Base-by-base conservation (phyloP, 1,284 basidiomycete species). In the Ceratobasidium sp. region DNA sequence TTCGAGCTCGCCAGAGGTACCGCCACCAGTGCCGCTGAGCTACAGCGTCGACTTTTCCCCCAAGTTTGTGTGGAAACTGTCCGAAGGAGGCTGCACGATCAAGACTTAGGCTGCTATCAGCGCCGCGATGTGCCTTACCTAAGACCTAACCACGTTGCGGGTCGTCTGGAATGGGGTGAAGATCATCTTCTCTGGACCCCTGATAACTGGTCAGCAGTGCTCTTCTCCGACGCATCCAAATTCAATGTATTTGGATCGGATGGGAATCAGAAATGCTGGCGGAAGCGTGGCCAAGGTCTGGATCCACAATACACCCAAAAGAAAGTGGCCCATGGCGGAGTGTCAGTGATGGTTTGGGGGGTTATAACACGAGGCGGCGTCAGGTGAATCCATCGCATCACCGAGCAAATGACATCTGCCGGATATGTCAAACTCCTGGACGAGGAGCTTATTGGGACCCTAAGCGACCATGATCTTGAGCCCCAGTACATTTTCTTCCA, bases 401-500 rank as follows among this genome's bases (percentile, higher is more conserved):
- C 61, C 2, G 73, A 51, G 17, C 53, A 6, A 10, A 53, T 78
- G 45, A 73, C 45, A 26, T 51, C 75, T 20, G 42, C 28, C 33
- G 67, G 58, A 15, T 77, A 78, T 58, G 49, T 51, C 42, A 45
- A 49, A 10, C 74, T 78, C 51, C 39, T 78, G 7, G 13, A 71
- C 8, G 42, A 63, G 1, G 60, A 63, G 28, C 56, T 76, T 42
- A 45, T 74, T n/a, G 68, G 67, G 17, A 61, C 77, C 28, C 68
- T 77, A 11, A 37, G 28, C 17, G 54, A 76, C 49, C 37, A 47
- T 15, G 15, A 65, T 5, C n/a, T 73, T 28, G 11, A 31, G 13
- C 60, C 20, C 6, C 17, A 45, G 28, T 37, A 65, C 39, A 56
- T 81, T 66, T 73, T 79, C 10, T 83, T 83, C 76, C 82, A 83